phyloP scores from a whole-genome alignment of 2,329 filamentous ascomycete species.

The Exophiala spinifera region DNA sequence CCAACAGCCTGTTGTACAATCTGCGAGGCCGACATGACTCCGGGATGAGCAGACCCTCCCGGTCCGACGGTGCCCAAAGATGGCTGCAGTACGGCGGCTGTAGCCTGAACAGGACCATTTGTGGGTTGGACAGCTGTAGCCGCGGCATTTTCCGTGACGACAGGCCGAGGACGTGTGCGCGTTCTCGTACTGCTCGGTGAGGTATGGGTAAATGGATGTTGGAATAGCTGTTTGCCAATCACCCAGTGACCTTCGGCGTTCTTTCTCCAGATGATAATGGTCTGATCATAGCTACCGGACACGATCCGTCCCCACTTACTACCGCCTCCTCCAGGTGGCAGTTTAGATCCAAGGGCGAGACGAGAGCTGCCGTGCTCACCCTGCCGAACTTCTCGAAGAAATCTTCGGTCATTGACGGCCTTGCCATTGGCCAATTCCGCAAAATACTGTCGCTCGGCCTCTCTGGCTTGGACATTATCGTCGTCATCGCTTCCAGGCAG shows the following conservation, averaged over 20 bases:
- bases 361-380: constrained; percentile 55
- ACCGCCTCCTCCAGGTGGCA: constrained; percentile 87
- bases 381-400: constrained; percentile 47
- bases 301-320: constrained; percentile 91
- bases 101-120: constrained; percentile 26
- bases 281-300: constrained; percentile 94
- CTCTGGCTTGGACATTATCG: constrained; percentile 68
- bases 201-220: constrained; percentile 52
- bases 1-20: constrained; percentile 27
- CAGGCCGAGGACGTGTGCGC: constrained; percentile 5
- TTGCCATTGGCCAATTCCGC: constrained; percentile 51
- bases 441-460: constrained; percentile 71
- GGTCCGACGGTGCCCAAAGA: not conserved
- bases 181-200: constrained; percentile 36
- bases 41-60: constrained; percentile 11
- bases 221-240: constrained; percentile 68
- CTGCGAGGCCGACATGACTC: constrained; percentile 22
- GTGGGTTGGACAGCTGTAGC: constrained; percentile 36
- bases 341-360: constrained; percentile 71
- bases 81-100: not conserved
- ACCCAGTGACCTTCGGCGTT: constrained; percentile 83
- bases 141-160: constrained; percentile 2
- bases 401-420: constrained; percentile 31
- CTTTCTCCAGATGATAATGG: constrained; percentile 90
- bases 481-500: constrained; percentile 74